These are phyloP conservation scores for Phlebopus sp. DNA, from an alignment of 1,284 basidiomycete genomes.

Conservation along the genomic window DNA sequence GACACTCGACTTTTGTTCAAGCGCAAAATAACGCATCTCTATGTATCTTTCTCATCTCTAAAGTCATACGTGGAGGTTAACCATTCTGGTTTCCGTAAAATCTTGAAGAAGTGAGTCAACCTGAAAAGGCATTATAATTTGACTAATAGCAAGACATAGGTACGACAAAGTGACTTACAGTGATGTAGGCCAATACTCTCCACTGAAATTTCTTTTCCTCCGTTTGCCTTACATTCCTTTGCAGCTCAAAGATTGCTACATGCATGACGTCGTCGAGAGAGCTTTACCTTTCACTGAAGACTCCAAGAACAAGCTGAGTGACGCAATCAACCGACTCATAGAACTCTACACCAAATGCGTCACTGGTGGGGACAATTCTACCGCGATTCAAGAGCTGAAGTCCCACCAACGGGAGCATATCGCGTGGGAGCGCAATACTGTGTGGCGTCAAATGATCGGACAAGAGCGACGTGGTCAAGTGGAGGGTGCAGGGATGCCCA, in stretches of 20 bases:
- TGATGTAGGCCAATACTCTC: constrained; percentile 40
- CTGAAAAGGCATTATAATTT: constrained; percentile 6
- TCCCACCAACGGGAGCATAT: constrained; percentile 91
- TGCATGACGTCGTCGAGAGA: constrained; percentile 73
- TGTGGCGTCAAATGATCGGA: constrained; percentile 98
- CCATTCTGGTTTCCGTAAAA: constrained; percentile 93
- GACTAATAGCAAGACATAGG: constrained; percentile 36
- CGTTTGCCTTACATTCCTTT: constrained; percentile 2
- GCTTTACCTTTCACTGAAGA: constrained; percentile 66
- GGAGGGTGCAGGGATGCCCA: constrained; percentile 39
- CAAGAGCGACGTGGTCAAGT: constrained; percentile 72
- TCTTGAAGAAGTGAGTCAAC: constrained; percentile 82
- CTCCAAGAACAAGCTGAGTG: constrained; percentile 65
- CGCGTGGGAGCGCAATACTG: constrained; percentile 92
- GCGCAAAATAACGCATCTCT: constrained; percentile 86
- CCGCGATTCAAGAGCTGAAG: constrained; percentile 81
- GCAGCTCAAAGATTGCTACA: constrained; percentile 80
- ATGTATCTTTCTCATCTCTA: constrained; percentile 80
- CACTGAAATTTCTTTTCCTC: background rate
- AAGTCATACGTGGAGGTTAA: constrained; percentile 95
- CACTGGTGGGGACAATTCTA: constrained; percentile 67
- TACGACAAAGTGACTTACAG: constrained; percentile 95
- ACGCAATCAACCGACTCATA: constrained; percentile 60
- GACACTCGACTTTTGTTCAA: constrained; percentile 92
- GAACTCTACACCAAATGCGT: constrained; percentile 88